phyloP scores from a whole-genome alignment of 495 filamentous ascomycete genomes.

The Xylaria bambusicola region DNA sequence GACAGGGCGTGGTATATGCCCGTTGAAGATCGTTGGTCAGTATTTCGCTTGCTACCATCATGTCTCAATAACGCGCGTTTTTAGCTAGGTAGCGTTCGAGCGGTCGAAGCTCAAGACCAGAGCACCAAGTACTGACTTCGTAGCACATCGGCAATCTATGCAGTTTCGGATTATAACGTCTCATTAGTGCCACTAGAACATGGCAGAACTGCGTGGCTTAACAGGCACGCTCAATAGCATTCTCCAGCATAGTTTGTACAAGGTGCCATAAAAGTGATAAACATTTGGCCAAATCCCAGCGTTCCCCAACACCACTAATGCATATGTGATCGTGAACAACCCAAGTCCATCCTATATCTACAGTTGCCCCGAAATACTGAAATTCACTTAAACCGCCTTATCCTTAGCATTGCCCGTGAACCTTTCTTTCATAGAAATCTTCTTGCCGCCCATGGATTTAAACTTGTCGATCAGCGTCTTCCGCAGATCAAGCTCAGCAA shows the following conservation, averaged over 20 bases:
- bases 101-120: too few relatives aligned
- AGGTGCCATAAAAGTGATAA: background rate
- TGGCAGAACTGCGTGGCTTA: too few relatives aligned
- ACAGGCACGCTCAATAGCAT: background rate
- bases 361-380: background rate
- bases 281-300: background rate
- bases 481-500: slow-evolving; percentile 69
- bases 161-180: too few relatives aligned
- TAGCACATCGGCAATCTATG: too few relatives aligned
- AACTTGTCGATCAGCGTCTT: slow-evolving; percentile 72
- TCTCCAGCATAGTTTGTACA: slow-evolving; percentile 1
- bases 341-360: slow-evolving; percentile 8
- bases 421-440: slow-evolving; percentile 52
- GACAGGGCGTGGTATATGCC: too few relatives aligned
- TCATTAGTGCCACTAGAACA: too few relatives aligned
- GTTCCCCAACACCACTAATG: slow-evolving; percentile 23
- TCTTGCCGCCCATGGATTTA: slow-evolving; percentile 69
- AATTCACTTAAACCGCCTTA: slow-evolving; percentile 10
- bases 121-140: too few relatives aligned
- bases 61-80: too few relatives aligned
- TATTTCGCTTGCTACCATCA: too few relatives aligned
- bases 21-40: too few relatives aligned
- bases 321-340: slow-evolving; percentile 4
- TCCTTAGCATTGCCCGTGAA: slow-evolving; percentile 33
- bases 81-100: too few relatives aligned